These are phyloP conservation scores for Neltuma alba DNA, from an alignment of 306 rosid genomes.

Conservation along the genomic window DNA sequence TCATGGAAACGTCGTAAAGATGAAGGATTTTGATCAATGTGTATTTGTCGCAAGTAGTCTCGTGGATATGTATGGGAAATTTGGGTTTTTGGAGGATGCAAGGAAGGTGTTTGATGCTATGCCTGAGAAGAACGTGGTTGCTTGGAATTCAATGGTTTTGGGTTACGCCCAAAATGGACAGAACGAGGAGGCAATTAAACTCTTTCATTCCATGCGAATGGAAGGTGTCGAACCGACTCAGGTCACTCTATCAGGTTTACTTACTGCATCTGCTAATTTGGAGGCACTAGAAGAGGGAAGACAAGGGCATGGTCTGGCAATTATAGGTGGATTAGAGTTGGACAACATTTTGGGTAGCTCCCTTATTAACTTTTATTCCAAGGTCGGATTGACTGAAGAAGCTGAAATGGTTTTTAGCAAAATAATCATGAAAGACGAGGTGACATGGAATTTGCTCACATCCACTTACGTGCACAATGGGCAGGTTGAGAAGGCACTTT, in stretches of 20 bases:
- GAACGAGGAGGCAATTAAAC: constrained; percentile 59
- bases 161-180: constrained; percentile 62
- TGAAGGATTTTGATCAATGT: constrained; percentile 52
- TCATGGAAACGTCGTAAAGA: constrained; percentile 67
- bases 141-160: constrained; percentile 83
- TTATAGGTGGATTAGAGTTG: constrained; percentile 59
- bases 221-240: constrained; percentile 53
- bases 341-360: constrained; percentile 72
- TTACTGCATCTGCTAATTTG: constrained; percentile 71
- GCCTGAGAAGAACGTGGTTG: constrained; percentile 55
- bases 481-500: constrained; percentile 57
- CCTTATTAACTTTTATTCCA: constrained; percentile 72
- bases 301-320: constrained; percentile 74
- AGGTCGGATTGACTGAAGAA: constrained; percentile 75
- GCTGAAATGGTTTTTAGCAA: constrained; percentile 58
- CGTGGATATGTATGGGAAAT: constrained; percentile 90
- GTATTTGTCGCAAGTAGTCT: constrained; percentile 75
- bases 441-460: constrained; percentile 79
- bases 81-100: constrained; percentile 68
- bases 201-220: constrained; percentile 61
- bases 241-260: constrained; percentile 68
- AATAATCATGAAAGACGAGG: constrained; percentile 63
- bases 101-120: constrained; percentile 67
- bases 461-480: constrained; percentile 67
- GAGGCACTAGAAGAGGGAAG: constrained; percentile 63